A percentile compares a stretch with the other conserved stretches of the same genome.
These are phyloP conservation scores for Fusarium xylarioides DNA, from an alignment of 2,329 filamentous ascomycete genomes.

Conservation along the genomic window DNA sequence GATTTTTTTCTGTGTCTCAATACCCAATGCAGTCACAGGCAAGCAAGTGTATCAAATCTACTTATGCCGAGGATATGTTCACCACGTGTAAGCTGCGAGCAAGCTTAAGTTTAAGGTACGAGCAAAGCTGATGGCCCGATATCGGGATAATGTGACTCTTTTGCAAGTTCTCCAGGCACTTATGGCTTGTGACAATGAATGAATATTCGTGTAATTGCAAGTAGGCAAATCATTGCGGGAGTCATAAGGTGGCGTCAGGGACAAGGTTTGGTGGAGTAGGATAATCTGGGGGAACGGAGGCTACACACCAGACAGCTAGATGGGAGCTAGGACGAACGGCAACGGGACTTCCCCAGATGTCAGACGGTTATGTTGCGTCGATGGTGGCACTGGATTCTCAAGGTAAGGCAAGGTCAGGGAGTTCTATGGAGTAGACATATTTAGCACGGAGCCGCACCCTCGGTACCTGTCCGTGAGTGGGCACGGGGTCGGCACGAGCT, in stretches of 20 bases:
- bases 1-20: neutral
- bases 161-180: neutral
- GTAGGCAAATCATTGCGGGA: neutral
- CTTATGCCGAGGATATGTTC: slow-evolving; percentile 19
- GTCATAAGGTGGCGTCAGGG: slow-evolving; percentile 18
- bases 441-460: slow-evolving; percentile 38
- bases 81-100: slow-evolving; percentile 12
- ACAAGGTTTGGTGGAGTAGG: slow-evolving; percentile 9
- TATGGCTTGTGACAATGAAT: slow-evolving; percentile 1
- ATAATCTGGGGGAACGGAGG: slow-evolving; percentile 37
- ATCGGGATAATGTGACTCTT: slow-evolving; percentile 28
- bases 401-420: neutral
- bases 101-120: slow-evolving; percentile 10
- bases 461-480: slow-evolving; percentile 38
- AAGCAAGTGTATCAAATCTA: neutral
- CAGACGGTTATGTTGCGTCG: slow-evolving; percentile 2
- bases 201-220: slow-evolving; percentile 6
- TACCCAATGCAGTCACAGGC: slow-evolving; percentile 2
- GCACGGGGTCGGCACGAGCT: slow-evolving; percentile 7
- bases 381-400: neutral
- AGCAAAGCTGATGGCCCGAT: slow-evolving; percentile 20
- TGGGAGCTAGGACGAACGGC: slow-evolving; percentile 41
- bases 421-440: slow-evolving; percentile 18
- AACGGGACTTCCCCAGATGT: slow-evolving; percentile 23
- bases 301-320: slow-evolving; percentile 1